Percentiles rank a stretch among this genome's conserved stretches.
These are phyloP conservation scores for Cystobasidiaceae sp. DNA, from an alignment of 1,284 basidiomycete genomes.

Conservation along the genomic window DNA sequence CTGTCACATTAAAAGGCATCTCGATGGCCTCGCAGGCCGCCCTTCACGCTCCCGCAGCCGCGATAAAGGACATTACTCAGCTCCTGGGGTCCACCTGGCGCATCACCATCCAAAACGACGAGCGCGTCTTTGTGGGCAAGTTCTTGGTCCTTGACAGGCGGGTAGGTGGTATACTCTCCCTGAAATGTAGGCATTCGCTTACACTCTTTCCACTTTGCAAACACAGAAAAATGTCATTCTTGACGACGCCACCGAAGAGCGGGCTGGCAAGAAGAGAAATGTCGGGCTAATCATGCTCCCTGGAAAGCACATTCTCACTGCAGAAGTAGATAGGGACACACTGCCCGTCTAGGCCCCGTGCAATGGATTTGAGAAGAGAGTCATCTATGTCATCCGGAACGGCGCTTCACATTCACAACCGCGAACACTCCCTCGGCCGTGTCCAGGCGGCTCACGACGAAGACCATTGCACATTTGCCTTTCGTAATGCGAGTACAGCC, in stretches of 20 bases:
- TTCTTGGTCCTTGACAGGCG: constrained; percentile 17
- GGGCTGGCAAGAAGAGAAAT: constrained; percentile 8
- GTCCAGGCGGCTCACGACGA: too few species aligned
- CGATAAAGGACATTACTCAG: not conserved
- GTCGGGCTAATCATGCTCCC: constrained; percentile 24
- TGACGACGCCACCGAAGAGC: constrained; percentile 13
- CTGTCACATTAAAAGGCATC: too few species aligned
- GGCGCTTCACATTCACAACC: too few species aligned
- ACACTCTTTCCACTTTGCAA: not conserved
- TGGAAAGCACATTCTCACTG: not conserved
- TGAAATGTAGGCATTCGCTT: not conserved
- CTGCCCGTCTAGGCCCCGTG: too few species aligned
- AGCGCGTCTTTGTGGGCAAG: constrained; percentile 4
- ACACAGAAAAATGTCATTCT: constrained; percentile 16
- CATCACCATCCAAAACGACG: not conserved
- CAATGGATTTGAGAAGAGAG: too few species aligned
- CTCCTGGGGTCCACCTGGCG: constrained; percentile 23
- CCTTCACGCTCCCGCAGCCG: too few species aligned
- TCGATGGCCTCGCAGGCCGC: too few species aligned
- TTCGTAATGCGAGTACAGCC: too few species aligned
- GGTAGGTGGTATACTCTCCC: not conserved
- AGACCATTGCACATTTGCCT: too few species aligned
- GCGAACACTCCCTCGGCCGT: too few species aligned
- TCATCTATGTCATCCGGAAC: too few species aligned
- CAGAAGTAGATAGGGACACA: constrained; percentile 21